These are phyloP conservation scores for Drosera spatulata DNA, from an alignment of 179 eudicot genomes.

Conservation along the genomic window DNA sequence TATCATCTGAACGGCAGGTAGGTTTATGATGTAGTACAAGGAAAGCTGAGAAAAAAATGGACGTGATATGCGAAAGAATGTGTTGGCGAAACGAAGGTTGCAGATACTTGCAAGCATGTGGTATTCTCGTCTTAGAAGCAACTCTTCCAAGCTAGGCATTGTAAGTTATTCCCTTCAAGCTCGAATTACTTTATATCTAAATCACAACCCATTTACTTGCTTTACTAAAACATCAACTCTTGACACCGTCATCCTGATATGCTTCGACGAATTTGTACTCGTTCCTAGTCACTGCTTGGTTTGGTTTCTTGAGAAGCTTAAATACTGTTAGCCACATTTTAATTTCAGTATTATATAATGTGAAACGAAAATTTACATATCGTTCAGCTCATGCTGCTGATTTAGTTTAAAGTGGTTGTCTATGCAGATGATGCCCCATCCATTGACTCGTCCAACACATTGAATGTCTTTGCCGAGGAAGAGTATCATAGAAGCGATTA, in stretches of 20 bases:
- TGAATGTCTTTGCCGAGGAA: too few relatives aligned
- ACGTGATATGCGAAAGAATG: slow-evolving; percentile 25
- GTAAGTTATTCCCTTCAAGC: slow-evolving; percentile 30
- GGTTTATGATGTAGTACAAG: slow-evolving; percentile 22
- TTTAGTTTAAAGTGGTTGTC: too few relatives aligned
- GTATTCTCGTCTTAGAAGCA: slow-evolving; percentile 40
- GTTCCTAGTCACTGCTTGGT: too few relatives aligned
- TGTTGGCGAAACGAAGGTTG: slow-evolving; percentile 7
- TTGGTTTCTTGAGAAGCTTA: too few relatives aligned
- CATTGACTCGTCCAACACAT: too few relatives aligned
- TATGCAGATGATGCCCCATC: too few relatives aligned
- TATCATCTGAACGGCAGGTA: slow-evolving; percentile 15
- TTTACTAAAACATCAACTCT: background rate
- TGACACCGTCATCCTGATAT: background rate
- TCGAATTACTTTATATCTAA: slow-evolving; percentile 22
- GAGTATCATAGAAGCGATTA: too few relatives aligned
- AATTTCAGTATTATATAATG: too few relatives aligned
- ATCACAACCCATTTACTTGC: background rate
- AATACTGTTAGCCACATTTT: too few relatives aligned
- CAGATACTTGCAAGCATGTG: slow-evolving; percentile 33
- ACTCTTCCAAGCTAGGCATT: slow-evolving; percentile 17
- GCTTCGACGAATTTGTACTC: too few relatives aligned
- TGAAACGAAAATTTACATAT: too few relatives aligned
- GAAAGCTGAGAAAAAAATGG: slow-evolving; percentile 11
- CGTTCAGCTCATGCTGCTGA: too few relatives aligned